Conservation (phyloP, 1,139 yeast species). For the Scheffersomyces titani region DNA sequence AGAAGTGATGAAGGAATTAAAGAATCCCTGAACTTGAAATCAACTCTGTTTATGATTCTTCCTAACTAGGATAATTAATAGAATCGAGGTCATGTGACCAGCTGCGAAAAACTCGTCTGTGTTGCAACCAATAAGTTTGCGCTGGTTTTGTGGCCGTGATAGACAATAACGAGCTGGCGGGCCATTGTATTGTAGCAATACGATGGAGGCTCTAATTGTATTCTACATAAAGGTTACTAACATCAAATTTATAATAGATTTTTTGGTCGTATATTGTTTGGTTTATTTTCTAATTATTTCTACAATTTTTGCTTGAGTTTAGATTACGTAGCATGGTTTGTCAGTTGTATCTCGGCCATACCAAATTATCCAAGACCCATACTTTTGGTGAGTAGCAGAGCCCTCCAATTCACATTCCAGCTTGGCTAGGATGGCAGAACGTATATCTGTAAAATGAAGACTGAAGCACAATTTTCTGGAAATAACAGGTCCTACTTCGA, state of each 20-base stretch:
- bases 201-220: too few relatives aligned
- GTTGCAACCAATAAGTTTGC: neutral
- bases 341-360: slow-evolving; percentile 74
- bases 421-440: slow-evolving; percentile 67
- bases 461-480: slow-evolving; percentile 65
- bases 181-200: too few relatives aligned
- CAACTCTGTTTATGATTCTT: neutral
- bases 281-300: neutral
- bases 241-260: neutral
- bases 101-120: neutral
- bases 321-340: slow-evolving; percentile 32
- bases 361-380: slow-evolving; percentile 62
- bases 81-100: neutral
- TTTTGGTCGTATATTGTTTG: neutral
- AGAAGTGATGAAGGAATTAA: neutral
- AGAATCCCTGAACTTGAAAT: neutral
- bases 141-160: neutral
- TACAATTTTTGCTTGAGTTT: neutral
- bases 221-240: too few relatives aligned
- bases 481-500: slow-evolving; percentile 69
- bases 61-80: neutral
- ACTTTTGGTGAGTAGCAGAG: slow-evolving; percentile 46
- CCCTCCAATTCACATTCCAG: slow-evolving; percentile 35
- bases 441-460: slow-evolving; percentile 61
- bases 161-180: neutral